These are phyloP conservation scores for Cladorrhinum sp. DNA, from an alignment of 2,329 filamentous ascomycete genomes.

Conservation along the genomic window DNA sequence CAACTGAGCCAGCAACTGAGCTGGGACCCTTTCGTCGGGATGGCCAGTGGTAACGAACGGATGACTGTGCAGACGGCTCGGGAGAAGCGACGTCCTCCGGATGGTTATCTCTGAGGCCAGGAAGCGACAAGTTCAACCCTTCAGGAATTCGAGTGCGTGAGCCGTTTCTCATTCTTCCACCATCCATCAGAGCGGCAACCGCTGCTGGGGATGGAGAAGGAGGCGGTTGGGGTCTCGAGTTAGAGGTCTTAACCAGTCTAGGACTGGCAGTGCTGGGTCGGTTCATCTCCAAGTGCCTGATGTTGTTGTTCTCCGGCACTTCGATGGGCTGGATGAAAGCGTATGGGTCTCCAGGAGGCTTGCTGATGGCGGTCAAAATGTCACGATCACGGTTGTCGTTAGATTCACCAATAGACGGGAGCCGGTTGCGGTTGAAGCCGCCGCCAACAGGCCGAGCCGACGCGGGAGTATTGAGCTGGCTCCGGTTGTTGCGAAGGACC, in stretches of 20 bases:
- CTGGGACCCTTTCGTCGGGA: slow-evolving; percentile 51
- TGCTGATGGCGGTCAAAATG: slow-evolving; percentile 20
- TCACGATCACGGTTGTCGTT: slow-evolving; percentile 40
- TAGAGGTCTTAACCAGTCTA: slow-evolving; percentile 46
- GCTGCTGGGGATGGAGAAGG: slow-evolving; percentile 66
- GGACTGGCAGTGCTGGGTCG: slow-evolving; percentile 67
- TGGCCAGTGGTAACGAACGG: slow-evolving; percentile 55
- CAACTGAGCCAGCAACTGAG: slow-evolving; percentile 40
- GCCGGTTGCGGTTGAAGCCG: slow-evolving; percentile 59
- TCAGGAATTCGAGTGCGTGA: slow-evolving; percentile 77
- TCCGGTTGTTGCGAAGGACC: slow-evolving; percentile 65
- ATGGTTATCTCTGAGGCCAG: slow-evolving; percentile 51
- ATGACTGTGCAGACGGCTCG: slow-evolving; percentile 53
- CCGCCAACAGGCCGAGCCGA: slow-evolving; percentile 60
- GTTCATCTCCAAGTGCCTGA: slow-evolving; percentile 43
- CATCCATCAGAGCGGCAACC: slow-evolving; percentile 60
- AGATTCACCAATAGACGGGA: slow-evolving; percentile 75
- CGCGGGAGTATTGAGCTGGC: slow-evolving; percentile 66
- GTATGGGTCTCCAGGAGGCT: slow-evolving; percentile 29
- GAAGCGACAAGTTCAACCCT: slow-evolving; percentile 63
- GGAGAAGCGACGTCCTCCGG: slow-evolving; percentile 54
- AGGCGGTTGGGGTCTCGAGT: slow-evolving; percentile 46
- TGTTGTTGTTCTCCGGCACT: slow-evolving; percentile 6
- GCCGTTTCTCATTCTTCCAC: slow-evolving; percentile 61
- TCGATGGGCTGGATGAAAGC: slow-evolving; percentile 28